phyloP scores from a whole-genome alignment of 2,329 filamentous ascomycete genomes.

The Epichloe amarillans region DNA sequence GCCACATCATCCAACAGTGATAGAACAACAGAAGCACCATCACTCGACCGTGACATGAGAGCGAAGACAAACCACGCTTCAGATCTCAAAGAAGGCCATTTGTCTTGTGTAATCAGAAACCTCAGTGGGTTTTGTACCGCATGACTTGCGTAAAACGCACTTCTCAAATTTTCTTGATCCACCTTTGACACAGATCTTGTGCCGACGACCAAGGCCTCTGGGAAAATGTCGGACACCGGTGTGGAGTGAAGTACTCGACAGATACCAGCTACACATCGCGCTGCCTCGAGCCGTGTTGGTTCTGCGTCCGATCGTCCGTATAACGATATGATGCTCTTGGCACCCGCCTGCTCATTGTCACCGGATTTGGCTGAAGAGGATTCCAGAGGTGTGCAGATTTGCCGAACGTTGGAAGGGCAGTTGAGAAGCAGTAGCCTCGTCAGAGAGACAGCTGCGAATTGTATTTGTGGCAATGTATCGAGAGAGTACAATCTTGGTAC shows the following conservation, averaged over 20 bases:
- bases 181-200: not conserved
- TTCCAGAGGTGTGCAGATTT: constrained; percentile 30
- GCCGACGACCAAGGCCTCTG: constrained; percentile 11
- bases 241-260: constrained; percentile 41
- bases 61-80: constrained; percentile 51
- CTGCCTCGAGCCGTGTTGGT: constrained; percentile 47
- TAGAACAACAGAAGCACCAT: constrained; percentile 34
- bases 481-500: constrained; percentile 42
- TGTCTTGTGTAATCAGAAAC: constrained; percentile 41
- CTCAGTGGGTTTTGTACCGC: constrained; percentile 29
- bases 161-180: constrained; percentile 9
- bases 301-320: constrained; percentile 26
- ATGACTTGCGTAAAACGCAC: constrained; percentile 33
- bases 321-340: constrained; percentile 25
- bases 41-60: constrained; percentile 39
- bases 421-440: constrained; percentile 41
- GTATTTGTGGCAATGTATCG: constrained; percentile 39
- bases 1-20: constrained; percentile 28
- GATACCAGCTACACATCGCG: constrained; percentile 37
- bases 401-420: constrained; percentile 37
- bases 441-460: constrained; percentile 46
- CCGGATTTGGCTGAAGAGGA: constrained; percentile 11
- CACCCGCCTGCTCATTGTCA: constrained; percentile 16
- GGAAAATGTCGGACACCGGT: constrained; percentile 16
- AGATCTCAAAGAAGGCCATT: constrained; percentile 45